These are phyloP conservation scores for Chlorella sorokiniana DNA, from an alignment of 139 green algal genomes.

Conservation along the genomic window DNA sequence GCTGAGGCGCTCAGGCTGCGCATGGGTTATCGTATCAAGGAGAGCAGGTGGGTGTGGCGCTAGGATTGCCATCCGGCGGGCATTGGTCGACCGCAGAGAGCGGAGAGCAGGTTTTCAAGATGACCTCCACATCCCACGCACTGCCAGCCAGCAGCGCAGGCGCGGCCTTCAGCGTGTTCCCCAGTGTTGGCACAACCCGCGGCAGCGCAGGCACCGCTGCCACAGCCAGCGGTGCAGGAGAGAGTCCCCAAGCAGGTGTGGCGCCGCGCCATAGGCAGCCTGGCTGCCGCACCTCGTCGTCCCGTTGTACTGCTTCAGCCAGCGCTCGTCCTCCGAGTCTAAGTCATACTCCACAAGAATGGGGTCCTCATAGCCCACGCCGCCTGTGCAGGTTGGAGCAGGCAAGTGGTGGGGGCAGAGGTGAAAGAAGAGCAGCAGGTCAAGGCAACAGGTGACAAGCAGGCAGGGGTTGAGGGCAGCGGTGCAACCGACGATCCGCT, in stretches of 20 bases:
- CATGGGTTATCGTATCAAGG: too few species aligned
- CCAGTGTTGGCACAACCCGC: too few species aligned
- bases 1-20: conserved; percentile 57
- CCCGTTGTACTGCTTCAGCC: conserved; percentile 86
- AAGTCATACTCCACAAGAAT: conserved; percentile 93
- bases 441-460: neutral
- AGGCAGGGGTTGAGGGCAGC: too few species aligned
- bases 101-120: too few species aligned
- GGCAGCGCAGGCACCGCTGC: too few species aligned
- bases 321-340: conserved; percentile 91
- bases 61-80: too few species aligned
- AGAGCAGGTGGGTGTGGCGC: neutral
- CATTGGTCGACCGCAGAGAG: too few species aligned
- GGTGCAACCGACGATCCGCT: neutral
- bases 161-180: too few species aligned
- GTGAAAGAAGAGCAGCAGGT: neutral
- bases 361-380: conserved; percentile 37
- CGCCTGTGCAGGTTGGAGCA: conserved; percentile 5
- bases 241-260: neutral
- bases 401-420: neutral
- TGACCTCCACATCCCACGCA: too few species aligned
- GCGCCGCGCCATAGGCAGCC: neutral
- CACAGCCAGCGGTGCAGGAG: too few species aligned
- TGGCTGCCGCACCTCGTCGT: conserved; percentile 23
- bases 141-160: neutral